A percentile compares a stretch with the other conserved stretches of the same genome.
These are phyloP conservation scores for Xylariaceae sp. DNA, from an alignment of 2,329 filamentous ascomycete genomes.

Conservation along the genomic window DNA sequence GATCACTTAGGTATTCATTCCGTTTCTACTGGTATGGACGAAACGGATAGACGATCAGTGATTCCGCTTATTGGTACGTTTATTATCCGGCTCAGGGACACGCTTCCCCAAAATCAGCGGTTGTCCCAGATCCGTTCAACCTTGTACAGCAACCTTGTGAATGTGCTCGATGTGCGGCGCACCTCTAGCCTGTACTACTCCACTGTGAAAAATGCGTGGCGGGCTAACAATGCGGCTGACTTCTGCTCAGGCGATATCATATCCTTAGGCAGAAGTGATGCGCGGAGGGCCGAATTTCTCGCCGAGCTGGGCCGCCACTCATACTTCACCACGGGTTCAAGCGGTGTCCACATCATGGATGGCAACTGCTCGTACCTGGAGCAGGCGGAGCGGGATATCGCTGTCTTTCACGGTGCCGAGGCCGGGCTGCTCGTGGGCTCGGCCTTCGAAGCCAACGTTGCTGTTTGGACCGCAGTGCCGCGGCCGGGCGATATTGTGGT, in stretches of 20 bases:
- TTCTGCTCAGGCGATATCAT: slow-evolving; percentile 17
- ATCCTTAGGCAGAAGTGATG: background rate
- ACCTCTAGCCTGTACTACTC: too few species aligned
- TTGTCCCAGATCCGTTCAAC: too few species aligned
- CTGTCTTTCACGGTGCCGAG: slow-evolving; percentile 64
- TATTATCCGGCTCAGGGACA: too few species aligned
- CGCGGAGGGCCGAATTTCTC: slow-evolving; percentile 51
- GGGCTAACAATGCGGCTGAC: too few species aligned
- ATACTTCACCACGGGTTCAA: slow-evolving; percentile 53
- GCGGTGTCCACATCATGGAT: slow-evolving; percentile 68
- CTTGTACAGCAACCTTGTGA: too few species aligned
- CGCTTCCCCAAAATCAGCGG: too few species aligned
- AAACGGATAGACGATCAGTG: too few species aligned
- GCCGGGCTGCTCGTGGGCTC: slow-evolving; percentile 67
- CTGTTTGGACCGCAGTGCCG: slow-evolving; percentile 56
- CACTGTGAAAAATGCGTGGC: too few species aligned
- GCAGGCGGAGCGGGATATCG: slow-evolving; percentile 60
- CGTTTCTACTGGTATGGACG: too few species aligned
- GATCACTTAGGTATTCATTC: too few species aligned
- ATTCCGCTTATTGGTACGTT: too few species aligned
- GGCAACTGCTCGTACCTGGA: slow-evolving; percentile 69
- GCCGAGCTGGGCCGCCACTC: slow-evolving; percentile 47
- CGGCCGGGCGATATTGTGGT: slow-evolving; percentile 63
- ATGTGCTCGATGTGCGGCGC: too few species aligned
- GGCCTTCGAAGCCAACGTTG: slow-evolving; percentile 60